Percentiles rank a stretch among this genome's conserved stretches.
phyloP scores from a whole-genome alignment of 2,329 filamentous ascomycete genomes.

The Pseudocercospora cruenta region DNA sequence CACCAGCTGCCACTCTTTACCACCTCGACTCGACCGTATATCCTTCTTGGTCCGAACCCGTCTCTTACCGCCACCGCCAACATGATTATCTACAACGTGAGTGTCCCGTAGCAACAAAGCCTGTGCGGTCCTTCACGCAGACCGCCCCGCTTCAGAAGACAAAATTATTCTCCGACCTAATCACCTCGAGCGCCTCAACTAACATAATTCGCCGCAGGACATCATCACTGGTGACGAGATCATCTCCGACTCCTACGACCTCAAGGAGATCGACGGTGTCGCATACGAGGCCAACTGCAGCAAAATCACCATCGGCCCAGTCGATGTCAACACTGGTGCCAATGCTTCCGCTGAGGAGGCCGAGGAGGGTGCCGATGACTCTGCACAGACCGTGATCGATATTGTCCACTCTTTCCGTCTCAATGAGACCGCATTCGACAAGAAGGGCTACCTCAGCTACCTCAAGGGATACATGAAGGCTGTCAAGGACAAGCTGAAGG shows the following conservation, averaged over 20 bases:
- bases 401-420: conserved; percentile 91
- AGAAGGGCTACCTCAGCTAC: conserved; percentile 81
- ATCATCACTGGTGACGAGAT: conserved; percentile 89
- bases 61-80: conserved; percentile 37
- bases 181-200: conserved; percentile 18
- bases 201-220: conserved; percentile 63
- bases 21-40: conserved; percentile 22
- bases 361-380: conserved; percentile 72
- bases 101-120: conserved; percentile 24
- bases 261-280: conserved; percentile 77
- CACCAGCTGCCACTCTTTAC: conserved; percentile 15
- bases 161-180: neutral
- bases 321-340: conserved; percentile 78
- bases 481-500: conserved; percentile 72
- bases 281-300: conserved; percentile 90
- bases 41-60: conserved; percentile 2
- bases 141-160: conserved; percentile 13
- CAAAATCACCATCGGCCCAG: conserved; percentile 80
- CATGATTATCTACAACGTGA: conserved; percentile 64
- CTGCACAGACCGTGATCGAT: conserved; percentile 79
- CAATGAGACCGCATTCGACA: conserved; percentile 76
- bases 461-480: conserved; percentile 96
- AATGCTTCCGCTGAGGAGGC: conserved; percentile 95
- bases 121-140: neutral
- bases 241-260: conserved; percentile 89